phyloP scores from a whole-genome alignment of 106 monocot genomes.

The Platanthera zijinensis region DNA sequence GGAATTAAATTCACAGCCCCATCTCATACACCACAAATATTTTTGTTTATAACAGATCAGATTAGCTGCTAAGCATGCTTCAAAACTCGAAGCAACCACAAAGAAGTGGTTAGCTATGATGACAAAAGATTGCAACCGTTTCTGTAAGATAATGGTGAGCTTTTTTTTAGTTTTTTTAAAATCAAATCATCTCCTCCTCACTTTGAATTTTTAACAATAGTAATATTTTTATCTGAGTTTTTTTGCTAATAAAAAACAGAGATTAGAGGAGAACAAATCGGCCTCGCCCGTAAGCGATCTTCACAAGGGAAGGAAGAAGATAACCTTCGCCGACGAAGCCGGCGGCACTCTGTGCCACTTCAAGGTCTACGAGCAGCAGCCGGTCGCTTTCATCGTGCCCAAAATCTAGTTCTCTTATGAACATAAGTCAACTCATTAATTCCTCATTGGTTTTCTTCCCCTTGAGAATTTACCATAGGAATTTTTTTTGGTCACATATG shows the following conservation, averaged over 20 bases:
- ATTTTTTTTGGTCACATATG: neutral
- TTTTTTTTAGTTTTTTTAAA: neutral
- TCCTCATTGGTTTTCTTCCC: neutral
- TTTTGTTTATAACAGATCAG: conserved; percentile 26
- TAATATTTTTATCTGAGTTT: neutral
- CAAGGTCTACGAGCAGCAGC: conserved; percentile 33
- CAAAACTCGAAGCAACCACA: conserved; percentile 44
- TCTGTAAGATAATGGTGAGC: conserved; percentile 94
- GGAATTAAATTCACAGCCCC: too few relatives aligned
- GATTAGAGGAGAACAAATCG: conserved; percentile 30
- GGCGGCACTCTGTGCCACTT: conserved; percentile 77
- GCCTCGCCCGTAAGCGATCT: conserved; percentile 10
- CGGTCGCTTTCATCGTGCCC: conserved; percentile 6
- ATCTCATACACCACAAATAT: neutral
- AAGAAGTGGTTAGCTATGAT: conserved; percentile 58
- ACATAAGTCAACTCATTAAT: too few relatives aligned
- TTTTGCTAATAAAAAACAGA: conserved; percentile 25
- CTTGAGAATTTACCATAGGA: neutral
- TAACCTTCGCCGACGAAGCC: conserved; percentile 91
- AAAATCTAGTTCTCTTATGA: neutral
- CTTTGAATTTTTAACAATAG: neutral
- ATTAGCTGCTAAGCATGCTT: conserved; percentile 32
- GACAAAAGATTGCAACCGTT: conserved; percentile 68
- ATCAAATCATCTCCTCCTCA: too few relatives aligned
- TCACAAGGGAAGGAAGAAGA: conserved; percentile 50